Percentiles rank a stretch among this genome's conserved stretches.
Conservation (phyloP, 2,329 filamentous ascomycete genomes). For the Claviceps lovelessii region DNA sequence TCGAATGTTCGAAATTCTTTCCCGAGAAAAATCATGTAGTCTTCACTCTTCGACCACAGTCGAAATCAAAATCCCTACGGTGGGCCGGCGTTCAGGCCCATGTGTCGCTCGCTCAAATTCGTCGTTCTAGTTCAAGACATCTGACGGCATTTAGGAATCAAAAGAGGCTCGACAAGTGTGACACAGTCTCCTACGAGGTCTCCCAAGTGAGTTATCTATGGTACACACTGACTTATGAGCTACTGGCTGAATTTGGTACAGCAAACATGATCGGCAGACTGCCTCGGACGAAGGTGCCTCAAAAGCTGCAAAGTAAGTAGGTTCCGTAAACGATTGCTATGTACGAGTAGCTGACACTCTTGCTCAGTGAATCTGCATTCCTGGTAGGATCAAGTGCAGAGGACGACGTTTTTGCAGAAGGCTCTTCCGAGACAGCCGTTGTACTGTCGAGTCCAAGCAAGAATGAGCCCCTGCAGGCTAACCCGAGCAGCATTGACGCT, state of each 20-base stretch:
- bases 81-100: neutral
- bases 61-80: neutral
- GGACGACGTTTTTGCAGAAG: slow-evolving; percentile 9
- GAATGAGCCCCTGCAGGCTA: slow-evolving; percentile 1
- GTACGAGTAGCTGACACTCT: neutral
- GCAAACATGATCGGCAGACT: slow-evolving; percentile 3
- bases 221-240: neutral
- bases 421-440: neutral
- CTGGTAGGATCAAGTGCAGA: slow-evolving; percentile 8
- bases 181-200: neutral
- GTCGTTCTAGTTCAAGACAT: neutral
- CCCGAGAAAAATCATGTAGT: neutral
- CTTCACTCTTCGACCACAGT: neutral
- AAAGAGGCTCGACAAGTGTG: slow-evolving; percentile 1
- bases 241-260: neutral
- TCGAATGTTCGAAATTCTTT: neutral
- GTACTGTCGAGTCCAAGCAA: neutral
- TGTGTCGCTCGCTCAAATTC: neutral
- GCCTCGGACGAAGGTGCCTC: slow-evolving; percentile 6
- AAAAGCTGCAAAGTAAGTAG: slow-evolving; percentile 4
- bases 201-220: neutral
- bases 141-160: slow-evolving; percentile 1
- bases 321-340: neutral
- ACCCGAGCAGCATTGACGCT: slow-evolving; percentile 25
- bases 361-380: slow-evolving; percentile 4